Percentiles rank a stretch among this genome's conserved stretches.
Evolutionary conservation across 140 eudicot species (phyloP).

Genomic region (Bidens hawaiensis): DNA sequence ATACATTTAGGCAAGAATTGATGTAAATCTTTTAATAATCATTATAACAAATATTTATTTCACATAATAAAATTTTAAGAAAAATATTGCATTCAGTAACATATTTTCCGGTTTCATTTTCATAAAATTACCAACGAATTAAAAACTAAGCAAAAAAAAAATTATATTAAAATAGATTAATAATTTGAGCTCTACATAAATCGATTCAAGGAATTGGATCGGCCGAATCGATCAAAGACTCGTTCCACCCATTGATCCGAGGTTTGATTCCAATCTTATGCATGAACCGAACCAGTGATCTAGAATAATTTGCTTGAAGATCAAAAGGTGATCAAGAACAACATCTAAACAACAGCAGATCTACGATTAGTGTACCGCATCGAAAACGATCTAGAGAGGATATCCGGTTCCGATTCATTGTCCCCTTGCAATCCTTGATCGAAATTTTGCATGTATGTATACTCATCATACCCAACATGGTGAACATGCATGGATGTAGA

Average conservation of each 20-base stretch:
- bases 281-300: neutral
- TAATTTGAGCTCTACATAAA: neutral
- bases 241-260: neutral
- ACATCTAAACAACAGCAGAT: constrained; percentile 15
- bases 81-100: too few species aligned
- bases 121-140: too few species aligned
- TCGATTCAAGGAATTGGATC: neutral
- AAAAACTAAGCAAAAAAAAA: neutral
- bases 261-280: neutral
- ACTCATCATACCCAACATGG: constrained; percentile 38
- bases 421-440: constrained; percentile 36
- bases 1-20: too few species aligned
- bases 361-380: constrained; percentile 22
- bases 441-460: constrained; percentile 41
- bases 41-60: too few species aligned
- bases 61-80: too few species aligned
- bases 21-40: too few species aligned
- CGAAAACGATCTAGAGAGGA: constrained; percentile 29
- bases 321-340: neutral
- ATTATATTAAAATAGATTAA: neutral
- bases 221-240: neutral
- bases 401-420: constrained; percentile 28
- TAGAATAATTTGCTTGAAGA: neutral
- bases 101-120: too few species aligned
- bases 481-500: constrained; percentile 24